Conservation (phyloP, 768 basidiomycete genomes). For the button mushroom (Agaricus bisporus) region DNA sequence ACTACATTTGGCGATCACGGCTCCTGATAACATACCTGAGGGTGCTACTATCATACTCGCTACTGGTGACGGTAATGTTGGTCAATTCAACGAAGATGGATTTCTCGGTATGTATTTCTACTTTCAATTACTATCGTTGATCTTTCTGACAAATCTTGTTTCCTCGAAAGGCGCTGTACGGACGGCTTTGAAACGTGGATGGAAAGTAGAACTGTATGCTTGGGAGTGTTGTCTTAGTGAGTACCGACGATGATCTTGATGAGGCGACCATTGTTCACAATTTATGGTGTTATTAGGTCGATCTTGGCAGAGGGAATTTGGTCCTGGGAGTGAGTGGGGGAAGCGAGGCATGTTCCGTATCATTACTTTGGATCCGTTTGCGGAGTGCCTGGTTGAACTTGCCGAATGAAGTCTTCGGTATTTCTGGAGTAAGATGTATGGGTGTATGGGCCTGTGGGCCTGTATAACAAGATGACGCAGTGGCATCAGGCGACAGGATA, state of each 20-base stretch:
- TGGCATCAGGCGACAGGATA: no score
- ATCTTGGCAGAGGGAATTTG: conserved; percentile 72
- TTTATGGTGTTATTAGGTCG: conserved; percentile 26
- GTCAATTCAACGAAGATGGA: conserved; percentile 90
- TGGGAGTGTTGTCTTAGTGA: conserved; percentile 81
- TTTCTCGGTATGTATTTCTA: conserved; percentile 52
- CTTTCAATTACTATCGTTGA: neutral
- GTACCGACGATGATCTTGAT: conserved; percentile 10
- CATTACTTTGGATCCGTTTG: conserved; percentile 65
- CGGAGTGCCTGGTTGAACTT: conserved; percentile 46
- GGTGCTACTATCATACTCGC: conserved; percentile 84
- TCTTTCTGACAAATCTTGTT: neutral
- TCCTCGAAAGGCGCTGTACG: conserved; percentile 56
- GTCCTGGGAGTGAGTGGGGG: conserved; percentile 49
- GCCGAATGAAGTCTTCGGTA: conserved; percentile 3
- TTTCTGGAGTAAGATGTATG: neutral
- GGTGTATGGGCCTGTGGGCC: no score
- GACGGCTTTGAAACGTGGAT: conserved; percentile 81
- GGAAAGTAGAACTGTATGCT: conserved; percentile 92
- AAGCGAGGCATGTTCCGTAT: conserved; percentile 44
- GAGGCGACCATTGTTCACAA: neutral
- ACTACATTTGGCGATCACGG: conserved; percentile 78
- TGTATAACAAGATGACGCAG: no score
- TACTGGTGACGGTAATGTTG: conserved; percentile 90
- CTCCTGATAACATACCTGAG: conserved; percentile 56